A percentile compares a stretch with the other conserved stretches of the same genome.
phyloP scores from a whole-genome alignment of 108 stramenopile genomes.

The Chaetoceros muelleri region DNA sequence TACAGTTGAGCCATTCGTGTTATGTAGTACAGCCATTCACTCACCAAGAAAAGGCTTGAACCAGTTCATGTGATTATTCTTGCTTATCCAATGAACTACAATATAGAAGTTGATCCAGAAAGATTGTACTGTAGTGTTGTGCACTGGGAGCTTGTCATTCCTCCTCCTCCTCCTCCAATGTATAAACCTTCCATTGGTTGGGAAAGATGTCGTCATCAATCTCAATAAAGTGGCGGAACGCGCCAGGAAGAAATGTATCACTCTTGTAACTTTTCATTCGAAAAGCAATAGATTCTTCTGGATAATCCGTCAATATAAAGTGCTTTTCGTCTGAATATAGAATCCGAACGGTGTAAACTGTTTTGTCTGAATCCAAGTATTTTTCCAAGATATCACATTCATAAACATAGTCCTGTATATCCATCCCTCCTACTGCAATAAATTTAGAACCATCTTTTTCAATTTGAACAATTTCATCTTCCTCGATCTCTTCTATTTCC shows the following conservation, averaged over 20 bases:
- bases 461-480: slow-evolving; percentile 7
- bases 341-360: not conserved
- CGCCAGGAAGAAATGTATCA: slow-evolving; percentile 28
- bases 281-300: slow-evolving; percentile 32
- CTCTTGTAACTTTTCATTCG: slow-evolving; percentile 30
- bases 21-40: too few relatives aligned
- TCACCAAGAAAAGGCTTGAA: too few relatives aligned
- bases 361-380: not conserved
- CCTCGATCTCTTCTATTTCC: not conserved
- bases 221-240: slow-evolving; percentile 61
- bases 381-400: slow-evolving; percentile 9
- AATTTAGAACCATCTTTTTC: slow-evolving; percentile 3
- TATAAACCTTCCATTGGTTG: slow-evolving; percentile 29
- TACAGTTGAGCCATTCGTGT: too few relatives aligned
- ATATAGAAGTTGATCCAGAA: too few relatives aligned
- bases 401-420: slow-evolving; percentile 11
- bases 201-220: slow-evolving; percentile 55
- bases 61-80: too few relatives aligned
- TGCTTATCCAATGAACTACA: too few relatives aligned
- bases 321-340: not conserved
- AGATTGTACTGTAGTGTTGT: too few relatives aligned
- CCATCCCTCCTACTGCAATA: not conserved
- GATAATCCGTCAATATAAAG: slow-evolving; percentile 15
- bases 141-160: too few relatives aligned
- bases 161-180: too few relatives aligned